Conservation (phyloP, 2,329 filamentous ascomycete species). For the Colletotrichum sp. region DNA sequence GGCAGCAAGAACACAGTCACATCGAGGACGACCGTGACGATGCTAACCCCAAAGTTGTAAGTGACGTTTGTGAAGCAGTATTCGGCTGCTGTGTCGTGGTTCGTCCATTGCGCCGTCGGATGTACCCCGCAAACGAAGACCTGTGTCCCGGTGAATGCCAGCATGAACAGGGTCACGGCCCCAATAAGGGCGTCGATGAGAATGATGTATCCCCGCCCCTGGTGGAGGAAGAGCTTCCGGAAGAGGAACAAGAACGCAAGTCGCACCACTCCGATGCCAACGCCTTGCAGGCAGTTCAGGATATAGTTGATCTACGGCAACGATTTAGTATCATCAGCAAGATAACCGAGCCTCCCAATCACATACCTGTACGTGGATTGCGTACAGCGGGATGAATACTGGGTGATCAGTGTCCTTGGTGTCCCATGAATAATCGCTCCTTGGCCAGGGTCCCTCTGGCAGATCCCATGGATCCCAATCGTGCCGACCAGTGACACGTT, state of each 20-base stretch:
- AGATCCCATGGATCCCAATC: conserved; percentile 4
- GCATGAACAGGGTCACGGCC: background rate
- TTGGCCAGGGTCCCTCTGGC: conserved; percentile 1
- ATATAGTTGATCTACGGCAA: background rate
- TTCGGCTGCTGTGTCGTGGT: background rate
- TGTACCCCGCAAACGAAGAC: background rate
- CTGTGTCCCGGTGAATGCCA: background rate
- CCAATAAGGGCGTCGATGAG: background rate
- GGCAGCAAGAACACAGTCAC: background rate
- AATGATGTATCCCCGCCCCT: background rate
- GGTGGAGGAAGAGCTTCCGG: background rate
- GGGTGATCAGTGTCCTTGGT: background rate
- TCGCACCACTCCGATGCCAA: background rate
- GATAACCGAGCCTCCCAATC: too few relatives aligned
- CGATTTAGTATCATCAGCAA: background rate
- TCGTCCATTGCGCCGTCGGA: background rate
- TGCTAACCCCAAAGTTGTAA: background rate
- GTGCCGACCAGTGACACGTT: background rate
- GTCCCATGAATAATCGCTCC: background rate
- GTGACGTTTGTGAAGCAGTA: background rate
- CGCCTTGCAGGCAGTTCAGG: background rate
- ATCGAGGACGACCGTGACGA: background rate
- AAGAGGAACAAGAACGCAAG: conserved; percentile 8
- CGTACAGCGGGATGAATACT: background rate
- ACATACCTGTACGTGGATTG: background rate